Conservation (phyloP, 805 yeast species). For the Cyberlindnera nakhonratchasimensis region DNA sequence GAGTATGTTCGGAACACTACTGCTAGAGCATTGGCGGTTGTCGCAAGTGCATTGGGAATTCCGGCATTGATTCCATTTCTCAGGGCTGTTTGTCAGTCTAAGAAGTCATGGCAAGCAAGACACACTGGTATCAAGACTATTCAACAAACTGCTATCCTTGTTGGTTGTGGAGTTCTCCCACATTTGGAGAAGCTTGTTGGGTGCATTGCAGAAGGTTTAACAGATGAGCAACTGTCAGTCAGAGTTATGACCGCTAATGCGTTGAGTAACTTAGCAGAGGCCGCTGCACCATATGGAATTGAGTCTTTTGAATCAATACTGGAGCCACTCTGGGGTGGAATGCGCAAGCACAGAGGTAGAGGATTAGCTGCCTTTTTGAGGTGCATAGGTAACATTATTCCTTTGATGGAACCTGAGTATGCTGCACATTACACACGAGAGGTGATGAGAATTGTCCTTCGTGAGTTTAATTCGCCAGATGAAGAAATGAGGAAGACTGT, state of each 20-base stretch:
- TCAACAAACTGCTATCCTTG: slow-evolving; percentile 66
- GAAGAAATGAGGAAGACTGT: slow-evolving; percentile 83
- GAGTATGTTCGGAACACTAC: slow-evolving; percentile 76
- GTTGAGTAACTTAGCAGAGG: slow-evolving; percentile 71
- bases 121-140: slow-evolving; percentile 78
- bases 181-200: slow-evolving; percentile 61
- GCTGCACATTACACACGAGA: slow-evolving; percentile 75
- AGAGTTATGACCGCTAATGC: slow-evolving; percentile 71
- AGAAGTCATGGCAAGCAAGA: slow-evolving; percentile 75
- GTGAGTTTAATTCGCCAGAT: slow-evolving; percentile 80
- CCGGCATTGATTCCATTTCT: slow-evolving; percentile 72
- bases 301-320: slow-evolving; percentile 71
- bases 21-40: slow-evolving; percentile 78
- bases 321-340: slow-evolving; percentile 80
- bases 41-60: slow-evolving; percentile 75
- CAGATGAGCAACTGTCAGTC: slow-evolving; percentile 66
- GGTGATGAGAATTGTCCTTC: slow-evolving; percentile 57
- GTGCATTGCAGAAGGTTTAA: slow-evolving; percentile 54
- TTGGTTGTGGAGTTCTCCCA: slow-evolving; percentile 76
- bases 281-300: slow-evolving; percentile 83
- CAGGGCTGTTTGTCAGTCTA: slow-evolving; percentile 72
- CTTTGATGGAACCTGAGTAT: slow-evolving; percentile 83
- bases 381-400: slow-evolving; percentile 76
- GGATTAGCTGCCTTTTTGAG: slow-evolving; percentile 70
- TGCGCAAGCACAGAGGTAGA: slow-evolving; percentile 72